Percentiles rank a stretch among this genome's conserved stretches.
Conservation (phyloP, 1,139 yeast genomes). For the Suhomyces taliae region DNA sequence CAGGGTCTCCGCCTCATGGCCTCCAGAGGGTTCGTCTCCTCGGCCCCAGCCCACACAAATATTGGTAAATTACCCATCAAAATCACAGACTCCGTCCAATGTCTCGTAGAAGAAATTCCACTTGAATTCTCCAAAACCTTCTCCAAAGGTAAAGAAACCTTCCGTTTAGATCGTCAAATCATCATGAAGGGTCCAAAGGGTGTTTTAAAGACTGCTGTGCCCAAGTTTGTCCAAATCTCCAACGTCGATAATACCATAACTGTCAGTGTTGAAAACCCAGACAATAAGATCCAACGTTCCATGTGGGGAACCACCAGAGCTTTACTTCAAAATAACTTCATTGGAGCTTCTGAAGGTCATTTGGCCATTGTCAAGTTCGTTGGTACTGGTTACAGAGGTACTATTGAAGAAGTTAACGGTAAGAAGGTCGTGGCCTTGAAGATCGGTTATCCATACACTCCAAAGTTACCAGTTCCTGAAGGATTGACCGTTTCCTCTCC, state of each 20-base stretch:
- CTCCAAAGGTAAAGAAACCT: conserved; percentile 65
- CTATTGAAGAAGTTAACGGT: conserved; percentile 58
- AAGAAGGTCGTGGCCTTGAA: conserved; percentile 67
- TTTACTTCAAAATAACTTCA: conserved; percentile 69
- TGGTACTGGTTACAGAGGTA: conserved; percentile 96
- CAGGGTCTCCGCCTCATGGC: conserved; percentile 2
- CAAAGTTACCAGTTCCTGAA: conserved; percentile 74
- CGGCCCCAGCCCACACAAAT: conserved; percentile 34
- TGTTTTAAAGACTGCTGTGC: conserved; percentile 58
- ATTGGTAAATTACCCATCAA: conserved; percentile 45
- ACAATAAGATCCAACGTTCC: conserved; percentile 68
- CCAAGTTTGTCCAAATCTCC: conserved; percentile 62
- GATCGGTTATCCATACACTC: conserved; percentile 70
- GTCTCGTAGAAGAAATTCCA: conserved; percentile 39
- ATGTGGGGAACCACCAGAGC: conserved; percentile 97
- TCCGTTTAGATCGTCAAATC: conserved; percentile 59
- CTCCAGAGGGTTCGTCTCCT: conserved; percentile 23
- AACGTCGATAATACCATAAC: conserved; percentile 37
- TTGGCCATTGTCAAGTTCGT: conserved; percentile 83
- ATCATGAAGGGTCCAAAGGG: conserved; percentile 86
- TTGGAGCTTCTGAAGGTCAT: conserved; percentile 93
- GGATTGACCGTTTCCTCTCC: conserved; percentile 78
- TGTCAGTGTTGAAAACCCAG: conserved; percentile 59
- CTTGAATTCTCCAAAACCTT: conserved; percentile 53
- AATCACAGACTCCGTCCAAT: conserved; percentile 32